Conservation (phyloP, 495 filamentous ascomycete genomes). For the Podospora pseudocomata region DNA sequence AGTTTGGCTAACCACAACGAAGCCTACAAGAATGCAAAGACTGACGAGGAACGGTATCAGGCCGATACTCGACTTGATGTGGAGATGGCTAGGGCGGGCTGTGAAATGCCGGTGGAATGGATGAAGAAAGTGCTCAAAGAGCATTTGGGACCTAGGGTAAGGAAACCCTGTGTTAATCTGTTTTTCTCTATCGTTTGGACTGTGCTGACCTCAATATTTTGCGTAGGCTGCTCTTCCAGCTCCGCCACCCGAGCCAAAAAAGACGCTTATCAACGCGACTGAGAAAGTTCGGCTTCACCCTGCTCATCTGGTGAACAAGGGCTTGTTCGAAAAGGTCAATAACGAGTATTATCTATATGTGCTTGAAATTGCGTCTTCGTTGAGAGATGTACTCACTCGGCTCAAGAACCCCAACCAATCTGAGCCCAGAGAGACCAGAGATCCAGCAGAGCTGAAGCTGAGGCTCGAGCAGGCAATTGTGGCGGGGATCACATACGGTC, state of each 20-base stretch:
- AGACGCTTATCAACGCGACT: constrained; percentile 17
- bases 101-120: constrained; percentile 28
- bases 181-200: neutral
- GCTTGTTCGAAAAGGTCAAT: neutral
- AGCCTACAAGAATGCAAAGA: constrained; percentile 25
- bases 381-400: constrained; percentile 11
- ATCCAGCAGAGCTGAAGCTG: constrained; percentile 9
- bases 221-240: constrained; percentile 7
- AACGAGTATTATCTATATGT: constrained; percentile 18
- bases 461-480: constrained; percentile 23
- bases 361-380: constrained; percentile 11
- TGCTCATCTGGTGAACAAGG: constrained; percentile 17
- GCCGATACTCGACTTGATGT: constrained; percentile 29
- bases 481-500: constrained; percentile 17
- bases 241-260: constrained; percentile 21
- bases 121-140: constrained; percentile 21
- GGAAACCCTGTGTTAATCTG: neutral
- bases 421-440: constrained; percentile 14
- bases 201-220: neutral
- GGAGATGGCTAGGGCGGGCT: constrained; percentile 23
- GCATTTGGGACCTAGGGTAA: neutral
- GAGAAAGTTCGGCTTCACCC: constrained; percentile 27
- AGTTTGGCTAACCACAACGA: constrained; percentile 28
- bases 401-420: neutral
- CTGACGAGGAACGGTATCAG: constrained; percentile 23